Evolutionary conservation across 2,329 filamentous ascomycete genomes (phyloP).

Genomic region (Zymoseptoria pseudotritici): DNA sequence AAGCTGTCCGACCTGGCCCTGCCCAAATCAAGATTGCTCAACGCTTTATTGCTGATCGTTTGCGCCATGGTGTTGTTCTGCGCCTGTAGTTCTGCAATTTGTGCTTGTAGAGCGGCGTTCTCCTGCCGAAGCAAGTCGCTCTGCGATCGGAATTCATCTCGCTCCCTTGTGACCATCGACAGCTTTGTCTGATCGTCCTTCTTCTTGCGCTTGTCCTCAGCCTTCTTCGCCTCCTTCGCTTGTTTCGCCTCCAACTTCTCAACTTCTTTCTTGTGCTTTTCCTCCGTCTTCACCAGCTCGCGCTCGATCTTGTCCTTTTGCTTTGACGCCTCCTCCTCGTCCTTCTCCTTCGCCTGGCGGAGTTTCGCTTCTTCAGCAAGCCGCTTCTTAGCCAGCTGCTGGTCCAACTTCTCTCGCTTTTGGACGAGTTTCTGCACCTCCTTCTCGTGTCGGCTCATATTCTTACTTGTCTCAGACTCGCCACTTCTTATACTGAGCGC

Average conservation of each 20-base stretch:
- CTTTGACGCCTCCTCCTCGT: slow-evolving; percentile 44
- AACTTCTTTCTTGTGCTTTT: slow-evolving; percentile 56
- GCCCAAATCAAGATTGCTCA: slow-evolving; percentile 15
- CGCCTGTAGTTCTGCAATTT: slow-evolving; percentile 49
- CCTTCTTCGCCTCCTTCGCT: slow-evolving; percentile 33
- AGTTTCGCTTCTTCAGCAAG: slow-evolving; percentile 45
- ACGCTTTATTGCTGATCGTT: slow-evolving; percentile 27
- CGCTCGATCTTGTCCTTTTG: slow-evolving; percentile 59
- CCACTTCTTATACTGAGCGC: slow-evolving; percentile 18
- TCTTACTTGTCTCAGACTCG: slow-evolving; percentile 10
- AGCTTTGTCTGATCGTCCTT: slow-evolving; percentile 44
- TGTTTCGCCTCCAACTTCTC: slow-evolving; percentile 44
- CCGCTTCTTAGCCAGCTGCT: slow-evolving; percentile 52
- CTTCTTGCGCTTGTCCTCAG: slow-evolving; percentile 40
- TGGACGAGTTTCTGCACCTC: slow-evolving; percentile 58
- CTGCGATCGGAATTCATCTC: slow-evolving; percentile 40
- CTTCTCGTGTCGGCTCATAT: slow-evolving; percentile 44
- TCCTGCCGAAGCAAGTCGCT: slow-evolving; percentile 43
- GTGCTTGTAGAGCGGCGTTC: slow-evolving; percentile 42
- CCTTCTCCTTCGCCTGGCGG: slow-evolving; percentile 31
- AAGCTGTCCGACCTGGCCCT: slow-evolving; percentile 8
- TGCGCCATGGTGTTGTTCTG: slow-evolving; percentile 50
- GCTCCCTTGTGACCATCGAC: slow-evolving; percentile 40
- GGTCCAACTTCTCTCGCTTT: slow-evolving; percentile 54
- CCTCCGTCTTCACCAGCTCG: slow-evolving; percentile 58